Evolutionary conservation across 345 rosid species (phyloP).

Genomic region (Trapa incisa): DNA sequence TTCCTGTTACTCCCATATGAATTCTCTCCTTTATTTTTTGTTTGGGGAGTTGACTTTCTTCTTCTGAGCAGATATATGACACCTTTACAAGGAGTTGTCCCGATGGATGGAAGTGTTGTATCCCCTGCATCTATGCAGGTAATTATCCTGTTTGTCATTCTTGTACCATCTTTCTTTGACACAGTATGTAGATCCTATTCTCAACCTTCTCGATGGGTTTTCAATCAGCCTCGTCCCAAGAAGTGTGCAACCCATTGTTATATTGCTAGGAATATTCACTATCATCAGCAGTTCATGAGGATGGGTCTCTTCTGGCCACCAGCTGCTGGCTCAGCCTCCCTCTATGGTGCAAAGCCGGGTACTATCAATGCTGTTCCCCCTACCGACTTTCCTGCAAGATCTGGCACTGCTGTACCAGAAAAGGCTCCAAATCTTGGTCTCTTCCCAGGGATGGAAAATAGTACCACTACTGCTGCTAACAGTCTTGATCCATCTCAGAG

Average conservation of each 20-base stretch:
- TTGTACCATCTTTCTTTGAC: neutral
- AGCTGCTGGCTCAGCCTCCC: constrained; percentile 61
- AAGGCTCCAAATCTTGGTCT: constrained; percentile 39
- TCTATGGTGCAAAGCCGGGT: constrained; percentile 64
- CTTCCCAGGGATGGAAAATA: constrained; percentile 34
- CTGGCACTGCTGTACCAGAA: constrained; percentile 38
- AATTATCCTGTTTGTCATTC: neutral
- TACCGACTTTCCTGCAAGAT: constrained; percentile 58
- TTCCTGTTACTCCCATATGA: neutral
- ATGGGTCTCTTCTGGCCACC: constrained; percentile 91
- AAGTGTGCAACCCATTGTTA: constrained; percentile 94
- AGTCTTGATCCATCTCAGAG: constrained; percentile 52
- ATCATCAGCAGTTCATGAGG: constrained; percentile 45
- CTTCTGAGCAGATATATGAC: constrained; percentile 63
- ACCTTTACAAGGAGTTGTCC: constrained; percentile 79
- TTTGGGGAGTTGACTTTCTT: constrained; percentile 14
- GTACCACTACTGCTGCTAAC: constrained; percentile 39
- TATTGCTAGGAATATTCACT: constrained; percentile 65
- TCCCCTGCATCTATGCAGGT: constrained; percentile 76
- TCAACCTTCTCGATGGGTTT: constrained; percentile 70
- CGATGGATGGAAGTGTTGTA: constrained; percentile 60
- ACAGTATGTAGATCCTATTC: constrained; percentile 1
- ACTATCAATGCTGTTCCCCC: constrained; percentile 66
- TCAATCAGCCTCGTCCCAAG: constrained; percentile 71
- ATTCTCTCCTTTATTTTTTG: constrained; percentile 3